phyloP scores from a whole-genome alignment of 2,329 filamentous ascomycete genomes.

The Alternaria sp. region DNA sequence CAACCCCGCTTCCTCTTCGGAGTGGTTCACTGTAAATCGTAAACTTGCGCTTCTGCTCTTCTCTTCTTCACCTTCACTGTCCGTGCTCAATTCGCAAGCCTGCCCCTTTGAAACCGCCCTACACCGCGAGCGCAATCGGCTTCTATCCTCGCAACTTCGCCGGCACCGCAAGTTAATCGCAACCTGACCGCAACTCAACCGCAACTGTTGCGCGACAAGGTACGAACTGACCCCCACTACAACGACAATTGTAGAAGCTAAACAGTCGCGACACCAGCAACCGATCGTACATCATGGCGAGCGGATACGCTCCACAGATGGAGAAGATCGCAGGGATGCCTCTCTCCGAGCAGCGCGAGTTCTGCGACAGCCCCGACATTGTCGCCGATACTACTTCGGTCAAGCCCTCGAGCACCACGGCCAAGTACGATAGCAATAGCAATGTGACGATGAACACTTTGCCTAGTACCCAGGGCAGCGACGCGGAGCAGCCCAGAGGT shows the following conservation, averaged over 20 bases:
- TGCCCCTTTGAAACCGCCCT: too few species aligned
- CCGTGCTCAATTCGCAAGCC: neutral
- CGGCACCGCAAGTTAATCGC: neutral
- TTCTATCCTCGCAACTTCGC: neutral
- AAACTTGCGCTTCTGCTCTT: too few species aligned
- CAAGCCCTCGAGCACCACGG: neutral
- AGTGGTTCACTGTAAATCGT: neutral
- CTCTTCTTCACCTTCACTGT: constrained; percentile 11
- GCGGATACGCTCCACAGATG: constrained; percentile 14
- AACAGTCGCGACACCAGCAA: neutral
- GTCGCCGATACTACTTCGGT: constrained; percentile 1
- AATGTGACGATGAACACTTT: constrained; percentile 1
- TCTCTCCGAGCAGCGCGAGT: constrained; percentile 10
- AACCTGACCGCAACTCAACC: neutral
- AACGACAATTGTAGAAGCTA: neutral
- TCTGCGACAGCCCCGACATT: neutral
- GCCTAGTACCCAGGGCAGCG: neutral
- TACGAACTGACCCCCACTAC: neutral
- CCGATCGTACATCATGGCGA: constrained; percentile 9
- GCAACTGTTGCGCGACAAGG: neutral
- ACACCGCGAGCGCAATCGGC: neutral
- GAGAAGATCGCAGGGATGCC: constrained; percentile 17
- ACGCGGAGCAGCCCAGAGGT: constrained; percentile 18
- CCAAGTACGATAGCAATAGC: constrained; percentile 3
- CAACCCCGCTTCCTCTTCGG: neutral